A percentile compares a stretch with the other conserved stretches of the same genome.
Conservation (phyloP, 2,329 filamentous ascomycete species). For the Aspergillus brunneoviolaceus region DNA sequence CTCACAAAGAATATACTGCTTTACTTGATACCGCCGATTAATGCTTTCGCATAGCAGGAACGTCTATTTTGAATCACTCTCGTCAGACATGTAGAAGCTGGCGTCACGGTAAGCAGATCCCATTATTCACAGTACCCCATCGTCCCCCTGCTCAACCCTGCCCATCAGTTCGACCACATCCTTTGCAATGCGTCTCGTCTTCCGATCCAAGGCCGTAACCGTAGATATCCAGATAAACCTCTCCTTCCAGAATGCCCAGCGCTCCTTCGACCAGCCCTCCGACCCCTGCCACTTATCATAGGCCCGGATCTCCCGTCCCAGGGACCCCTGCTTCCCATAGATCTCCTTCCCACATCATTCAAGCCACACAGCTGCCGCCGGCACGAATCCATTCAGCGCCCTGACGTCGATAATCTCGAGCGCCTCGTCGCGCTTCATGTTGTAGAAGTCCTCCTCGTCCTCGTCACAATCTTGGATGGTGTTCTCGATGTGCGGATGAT, state of each 20-base stretch:
- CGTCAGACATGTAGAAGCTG: too few relatives aligned
- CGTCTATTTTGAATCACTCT: too few relatives aligned
- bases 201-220: not conserved
- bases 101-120: too few relatives aligned
- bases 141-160: not conserved
- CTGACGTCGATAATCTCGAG: not conserved
- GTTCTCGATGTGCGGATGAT: not conserved
- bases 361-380: slow-evolving; percentile 8
- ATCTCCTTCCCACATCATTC: slow-evolving; percentile 1
- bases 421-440: not conserved
- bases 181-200: slow-evolving; percentile 3
- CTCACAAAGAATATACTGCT: too few relatives aligned
- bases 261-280: slow-evolving; percentile 6
- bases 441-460: not conserved
- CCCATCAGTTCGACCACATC: slow-evolving; percentile 2
- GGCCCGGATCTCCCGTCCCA: not conserved
- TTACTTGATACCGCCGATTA: too few relatives aligned
- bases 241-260: slow-evolving; percentile 12
- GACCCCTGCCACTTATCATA: slow-evolving; percentile 2
- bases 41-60: too few relatives aligned
- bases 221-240: slow-evolving; percentile 4
- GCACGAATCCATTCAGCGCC: slow-evolving; percentile 7
- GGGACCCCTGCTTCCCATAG: not conserved
- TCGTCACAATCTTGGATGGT: not conserved
- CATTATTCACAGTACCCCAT: too few relatives aligned